A percentile compares a stretch with the other conserved stretches of the same genome.
phyloP scores from a whole-genome alignment of 1,284 basidiomycete genomes.

The Gomphus bonarii region DNA sequence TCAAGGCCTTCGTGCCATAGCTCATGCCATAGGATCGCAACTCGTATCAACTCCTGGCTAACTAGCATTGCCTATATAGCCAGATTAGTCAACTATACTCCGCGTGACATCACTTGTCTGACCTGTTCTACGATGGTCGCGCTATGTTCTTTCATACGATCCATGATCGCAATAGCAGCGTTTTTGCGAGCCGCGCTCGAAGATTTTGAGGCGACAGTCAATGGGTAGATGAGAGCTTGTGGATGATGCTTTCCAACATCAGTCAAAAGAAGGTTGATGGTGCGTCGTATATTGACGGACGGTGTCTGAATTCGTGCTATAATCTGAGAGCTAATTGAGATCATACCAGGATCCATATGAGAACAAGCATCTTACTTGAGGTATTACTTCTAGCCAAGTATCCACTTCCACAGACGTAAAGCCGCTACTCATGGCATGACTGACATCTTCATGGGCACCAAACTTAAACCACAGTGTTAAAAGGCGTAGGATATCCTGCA shows the following conservation, averaged over 20 bases:
- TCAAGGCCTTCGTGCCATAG: slow-evolving; percentile 98
- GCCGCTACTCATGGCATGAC: slow-evolving; percentile 81
- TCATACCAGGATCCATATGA: neutral
- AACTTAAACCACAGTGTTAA: slow-evolving; percentile 99
- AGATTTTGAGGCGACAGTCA: slow-evolving; percentile 98
- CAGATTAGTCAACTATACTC: neutral
- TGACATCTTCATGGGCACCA: slow-evolving; percentile 86
- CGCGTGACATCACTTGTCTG: slow-evolving; percentile 11
- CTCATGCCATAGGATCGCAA: slow-evolving; percentile 99
- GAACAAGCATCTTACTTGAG: slow-evolving; percentile 53
- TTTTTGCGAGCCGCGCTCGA: slow-evolving; percentile 76
- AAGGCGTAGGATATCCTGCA: slow-evolving; percentile 92
- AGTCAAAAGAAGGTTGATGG: slow-evolving; percentile 84
- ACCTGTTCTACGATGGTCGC: slow-evolving; percentile 84
- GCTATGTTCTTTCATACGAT: slow-evolving; percentile 91
- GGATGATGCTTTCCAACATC: slow-evolving; percentile 96
- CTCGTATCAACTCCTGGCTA: slow-evolving; percentile 91
- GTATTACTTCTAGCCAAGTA: slow-evolving; percentile 98
- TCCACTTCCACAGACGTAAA: slow-evolving; percentile 90
- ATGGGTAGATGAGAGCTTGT: slow-evolving; percentile 93
- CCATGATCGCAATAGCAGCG: slow-evolving; percentile 86
- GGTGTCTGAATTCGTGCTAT: slow-evolving; percentile 98
- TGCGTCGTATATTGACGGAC: slow-evolving; percentile 75
- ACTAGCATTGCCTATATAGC: slow-evolving; percentile 74
- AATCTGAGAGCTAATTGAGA: slow-evolving; percentile 47